Evolutionary conservation across 768 basidiomycete species (phyloP), one percentile per base, ranked within the genome.

Genomic region (Russula ochroleuca): DNA sequence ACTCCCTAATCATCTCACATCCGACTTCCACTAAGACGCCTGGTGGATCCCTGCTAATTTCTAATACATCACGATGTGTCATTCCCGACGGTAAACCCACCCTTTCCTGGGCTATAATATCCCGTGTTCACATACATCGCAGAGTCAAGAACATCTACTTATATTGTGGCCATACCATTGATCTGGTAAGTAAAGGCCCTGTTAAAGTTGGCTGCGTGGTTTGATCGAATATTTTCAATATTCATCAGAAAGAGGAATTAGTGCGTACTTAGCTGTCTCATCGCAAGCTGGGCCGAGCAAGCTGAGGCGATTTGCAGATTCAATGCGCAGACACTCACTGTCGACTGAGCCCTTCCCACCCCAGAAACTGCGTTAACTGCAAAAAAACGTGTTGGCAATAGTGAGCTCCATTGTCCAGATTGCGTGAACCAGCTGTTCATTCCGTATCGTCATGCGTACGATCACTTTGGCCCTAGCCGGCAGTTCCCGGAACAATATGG

Each of bases 371-470:
- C 15, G 47, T 31, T 48, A 65, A 65, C 41, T 65, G 64, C n/a
- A 65, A 61, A 56, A 65, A 65, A 51, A 61, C 64, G 6, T 65
- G 64, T 21, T 65, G 64, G 64, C 64, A 65, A 57, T 65, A 65
- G 64, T 65, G 51, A 37, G 64, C 41, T 10, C 15, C 25, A 21
- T 19, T 35, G 47, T 11, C 2, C 25, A 33, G n/a, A 51, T 57
- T 41, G 9, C 11, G 3, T 19, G 51, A 1, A 8, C 37, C 37
- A n/a, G 7, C 6, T 21, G 25, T 38, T 63, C 50, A 51, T 35
- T 11, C 41, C 9, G 40, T 35, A 17, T 41, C 40, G n/a, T n/a
- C n/a, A n/a, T n/a, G n/a, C n/a, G n/a, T n/a, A n/a, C n/a, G 11
- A 14, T 40, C 15, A 14, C 40, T 40, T 40, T 47, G 31, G 14